Evolutionary conservation across 2,329 filamentous ascomycete genomes (phyloP), one percentile per base, ranked within the genome.

Genomic region (Knoxdaviesia capensis): DNA sequence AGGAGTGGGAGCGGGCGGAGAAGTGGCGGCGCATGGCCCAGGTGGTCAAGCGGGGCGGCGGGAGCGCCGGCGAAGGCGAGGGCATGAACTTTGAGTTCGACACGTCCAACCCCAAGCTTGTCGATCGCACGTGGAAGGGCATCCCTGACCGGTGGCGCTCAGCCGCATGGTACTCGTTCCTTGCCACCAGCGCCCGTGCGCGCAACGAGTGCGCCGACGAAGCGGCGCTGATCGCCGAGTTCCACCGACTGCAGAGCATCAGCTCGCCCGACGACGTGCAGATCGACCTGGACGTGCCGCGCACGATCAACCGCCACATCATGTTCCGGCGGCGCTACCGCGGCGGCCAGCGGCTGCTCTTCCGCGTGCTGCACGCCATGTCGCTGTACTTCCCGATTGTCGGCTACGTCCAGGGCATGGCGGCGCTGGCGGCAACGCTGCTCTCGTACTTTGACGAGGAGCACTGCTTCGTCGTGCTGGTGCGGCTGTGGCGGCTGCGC

Each of bases 401-500:
- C 5, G 90, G 90, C 31, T 98, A 98, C 56, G 90, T 96, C 1
- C 90, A 98, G 59, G 90, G 90, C 42, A 98, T 98, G 90, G 90
- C 88, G 10, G 83, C 86, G 28, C 65, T 96, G 35, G 87, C 84
- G 2, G 88, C 88, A 1, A 96, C 90, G 0, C 65, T 98, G 20
- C 72, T 98, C 6, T 94, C 88, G 55, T 98, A 98, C 56, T 98
- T 87, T 57, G 88, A 96, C 49, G 90, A 98, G 59, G 90, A 94
- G 58, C 77, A 77, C 51, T 78, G 84, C 5, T 98, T 98, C 52
- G 75, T 96, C 39, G 96, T 98, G 90, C 64, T 96, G 42, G 87
- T 92, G n/a, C 75, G 90, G 29, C 68, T 98, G 53, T 98, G 88
- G 85, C 76, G 85, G 54, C 67, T 92, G 45, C 77, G 90, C 45